phyloP scores from a whole-genome alignment of 495 filamentous ascomycete species.

The Oleoguttula mirabilis region DNA sequence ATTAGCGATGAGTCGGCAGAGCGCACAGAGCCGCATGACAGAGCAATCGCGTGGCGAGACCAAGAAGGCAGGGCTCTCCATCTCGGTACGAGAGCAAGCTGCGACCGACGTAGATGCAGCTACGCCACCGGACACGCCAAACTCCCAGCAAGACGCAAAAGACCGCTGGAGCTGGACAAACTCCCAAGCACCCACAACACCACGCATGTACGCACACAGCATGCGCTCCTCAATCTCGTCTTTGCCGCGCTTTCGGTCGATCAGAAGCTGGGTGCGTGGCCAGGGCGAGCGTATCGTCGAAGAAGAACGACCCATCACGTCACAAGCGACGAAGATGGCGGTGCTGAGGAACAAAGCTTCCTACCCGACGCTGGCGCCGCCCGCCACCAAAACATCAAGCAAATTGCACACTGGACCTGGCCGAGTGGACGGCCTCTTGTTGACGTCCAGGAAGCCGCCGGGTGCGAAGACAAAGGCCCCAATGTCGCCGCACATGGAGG shows the following conservation, averaged over 20 bases:
- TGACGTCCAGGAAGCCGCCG: too few relatives aligned
- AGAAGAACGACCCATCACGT: neutral
- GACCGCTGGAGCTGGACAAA: slow-evolving; percentile 21
- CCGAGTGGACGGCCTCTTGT: too few relatives aligned
- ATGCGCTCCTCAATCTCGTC: slow-evolving; percentile 8
- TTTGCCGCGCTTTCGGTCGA: slow-evolving; percentile 7
- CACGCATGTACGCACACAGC: slow-evolving; percentile 7
- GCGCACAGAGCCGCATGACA: neutral
- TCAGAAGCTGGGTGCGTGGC: slow-evolving; percentile 8
- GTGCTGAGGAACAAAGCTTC: slow-evolving; percentile 16
- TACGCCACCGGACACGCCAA: neutral
- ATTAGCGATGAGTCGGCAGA: neutral
- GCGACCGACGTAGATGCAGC: neutral
- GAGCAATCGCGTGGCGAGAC: neutral
- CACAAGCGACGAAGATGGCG: neutral
- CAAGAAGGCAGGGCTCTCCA: neutral
- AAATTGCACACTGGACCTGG: too few relatives aligned
- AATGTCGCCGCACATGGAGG: too few relatives aligned
- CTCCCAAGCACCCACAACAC: slow-evolving; percentile 17
- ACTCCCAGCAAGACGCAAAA: neutral
- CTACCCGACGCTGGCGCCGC: slow-evolving; percentile 11
- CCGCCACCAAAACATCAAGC: too few relatives aligned
- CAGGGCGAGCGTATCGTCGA: slow-evolving; percentile 5
- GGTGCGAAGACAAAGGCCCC: too few relatives aligned
- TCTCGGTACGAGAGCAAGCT: neutral